Evolutionary conservation across 2,329 filamentous ascomycete species (phyloP), one percentile per base, ranked within the genome.

Genomic region (Claviceps maximensis): DNA sequence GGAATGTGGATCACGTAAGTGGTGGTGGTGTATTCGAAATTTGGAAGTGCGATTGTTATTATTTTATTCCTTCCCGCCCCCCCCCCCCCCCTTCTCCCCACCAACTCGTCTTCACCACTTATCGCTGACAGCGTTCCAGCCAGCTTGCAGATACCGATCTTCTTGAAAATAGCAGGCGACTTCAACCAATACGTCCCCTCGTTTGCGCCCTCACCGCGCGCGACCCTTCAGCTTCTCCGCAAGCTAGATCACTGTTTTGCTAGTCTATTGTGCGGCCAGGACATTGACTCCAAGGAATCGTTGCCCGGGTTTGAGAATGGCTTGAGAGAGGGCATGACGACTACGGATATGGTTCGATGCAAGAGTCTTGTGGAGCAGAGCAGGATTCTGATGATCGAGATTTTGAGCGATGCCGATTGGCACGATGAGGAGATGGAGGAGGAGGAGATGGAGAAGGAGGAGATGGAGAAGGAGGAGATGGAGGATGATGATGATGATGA

Each of bases 161-260:
- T 96, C 2, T 79, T 96, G 40, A 86, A 82, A 53, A 72, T 95
- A 48, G 87, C 88, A 1, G 78, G 85, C 50, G 76, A 89, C 55
- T 74, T 89, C 40, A 82, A 80, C 54, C 80, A 81, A 19, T 89
- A 86, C 65, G 75, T 95, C 3, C 73, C 81, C 4, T 79, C 82
- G 9, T 95, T 95, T 64, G 77, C 82, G 0, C 66, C 69, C 5
- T 61, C 67, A 2, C 82, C 86, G 0, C 74, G 72, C n/a, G 69
- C 81, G 1, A 85, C 86, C 0, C 89, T 96, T 61, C 68, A 74
- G 0, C 65, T 91, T 0, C 71, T 95, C 3, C 75, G 76, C 47
- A 96, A 94, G 67, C 72, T 96, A 21, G 91, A 96, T 62, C 79
- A 84, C 60, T 87, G 87, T 41, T 95, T 96, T 63, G 80, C 86